Evolutionary conservation across 1,284 basidiomycete species (phyloP), one percentile per base, ranked within the genome.

Genomic region (Irpex lacteus): DNA sequence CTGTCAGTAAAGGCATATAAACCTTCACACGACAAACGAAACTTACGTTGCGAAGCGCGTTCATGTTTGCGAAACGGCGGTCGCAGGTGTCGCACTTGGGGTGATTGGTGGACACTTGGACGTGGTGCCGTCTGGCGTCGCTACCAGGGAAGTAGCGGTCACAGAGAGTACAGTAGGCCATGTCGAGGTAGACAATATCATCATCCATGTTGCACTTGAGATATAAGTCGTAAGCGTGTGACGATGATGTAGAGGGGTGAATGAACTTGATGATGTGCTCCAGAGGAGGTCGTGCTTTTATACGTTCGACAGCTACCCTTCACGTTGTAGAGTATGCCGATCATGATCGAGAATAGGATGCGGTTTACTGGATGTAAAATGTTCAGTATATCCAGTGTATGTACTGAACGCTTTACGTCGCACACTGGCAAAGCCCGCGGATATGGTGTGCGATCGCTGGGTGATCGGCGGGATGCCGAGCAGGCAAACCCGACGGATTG

Each of bases 121-220:
- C 64, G 54, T 75, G 73, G 52, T 63, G 56, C 8, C 69, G 65
- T 11, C 72, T 70, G 1, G 70, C 68, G 26, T 68, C 68, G 8
- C 68, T 58, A 19, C 64, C 62, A 26, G 66, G 66, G 63, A 75
- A 75, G 65, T 74, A 72, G 52, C 64, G 63, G 62, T 75, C 73
- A 65, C 73, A 75, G 26, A 74, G 60, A 55, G 72, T 67, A 66
- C 73, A 75, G 66, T 75, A 75, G 37, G 63, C 62, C 62, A 68
- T 59, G 40, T 70, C 66, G 61, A 63, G 55, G 63, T 65, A 66
- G 60, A 65, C 37, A 13, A 65, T 7, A 32, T 68, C 61, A 66
- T 60, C 66, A 71, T 70, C 9, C 15, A 53, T 52, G 62, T 50
- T 47, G 61, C 21, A 52, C 21, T 49, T 36, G 21, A 15, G 26